A percentile compares a stretch with the other conserved stretches of the same genome.
These are phyloP conservation scores for Bipolaris oryzae DNA, from an alignment of 2,329 filamentous ascomycete genomes.

Conservation along the genomic window DNA sequence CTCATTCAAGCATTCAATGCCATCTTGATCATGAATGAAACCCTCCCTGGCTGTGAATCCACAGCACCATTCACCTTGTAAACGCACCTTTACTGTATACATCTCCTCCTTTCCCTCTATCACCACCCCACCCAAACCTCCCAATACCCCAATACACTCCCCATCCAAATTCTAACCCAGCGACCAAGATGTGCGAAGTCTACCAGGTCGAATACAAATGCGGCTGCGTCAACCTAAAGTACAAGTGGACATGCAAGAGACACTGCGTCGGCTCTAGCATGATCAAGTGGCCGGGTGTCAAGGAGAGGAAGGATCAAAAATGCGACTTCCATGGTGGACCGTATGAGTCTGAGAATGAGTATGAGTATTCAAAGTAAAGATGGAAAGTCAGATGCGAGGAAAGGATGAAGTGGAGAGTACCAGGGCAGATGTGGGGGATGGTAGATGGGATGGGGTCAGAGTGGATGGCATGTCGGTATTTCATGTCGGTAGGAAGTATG, in stretches of 20 bases:
- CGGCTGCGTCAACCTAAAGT: not conserved
- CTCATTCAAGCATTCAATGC: not conserved
- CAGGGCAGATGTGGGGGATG: no score
- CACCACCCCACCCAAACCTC: not conserved
- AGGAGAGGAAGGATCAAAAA: not conserved
- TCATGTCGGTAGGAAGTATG: no score
- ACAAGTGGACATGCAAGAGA: not conserved
- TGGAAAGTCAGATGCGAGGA: not conserved
- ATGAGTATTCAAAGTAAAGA: not conserved
- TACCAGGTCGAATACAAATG: slow-evolving; percentile 2
- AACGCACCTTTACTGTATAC: not conserved
- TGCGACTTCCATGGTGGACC: not conserved
- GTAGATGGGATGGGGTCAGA: no score
- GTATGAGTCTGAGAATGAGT: slow-evolving; percentile 1
- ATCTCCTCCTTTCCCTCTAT: not conserved
- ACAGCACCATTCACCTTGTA: not conserved
- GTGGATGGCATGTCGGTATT: no score
- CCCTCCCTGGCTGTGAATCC: not conserved
- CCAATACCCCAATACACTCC: not conserved
- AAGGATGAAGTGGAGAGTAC: not conserved
- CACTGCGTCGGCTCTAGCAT: not conserved
- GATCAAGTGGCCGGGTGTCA: not conserved
- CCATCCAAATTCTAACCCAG: not conserved
- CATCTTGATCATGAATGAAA: not conserved
- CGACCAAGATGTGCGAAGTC: not conserved